A percentile compares a stretch with the other conserved stretches of the same genome.
These are phyloP conservation scores for Dipteronia sinensis DNA, from an alignment of 345 rosid genomes.

Conservation along the genomic window DNA sequence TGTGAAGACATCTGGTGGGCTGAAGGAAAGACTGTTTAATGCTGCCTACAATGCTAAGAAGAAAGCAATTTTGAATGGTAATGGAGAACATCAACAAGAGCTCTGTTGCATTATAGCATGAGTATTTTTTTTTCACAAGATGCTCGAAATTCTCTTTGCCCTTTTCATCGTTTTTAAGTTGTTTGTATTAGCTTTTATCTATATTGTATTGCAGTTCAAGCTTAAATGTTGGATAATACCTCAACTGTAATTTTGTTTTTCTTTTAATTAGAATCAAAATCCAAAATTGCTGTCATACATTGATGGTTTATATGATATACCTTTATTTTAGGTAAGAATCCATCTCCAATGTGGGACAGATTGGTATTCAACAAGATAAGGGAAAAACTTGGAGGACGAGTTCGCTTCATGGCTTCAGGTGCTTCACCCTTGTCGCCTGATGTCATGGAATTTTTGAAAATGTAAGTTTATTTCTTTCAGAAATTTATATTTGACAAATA, in stretches of 20 bases:
- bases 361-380: conserved; percentile 93
- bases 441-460: conserved; percentile 85
- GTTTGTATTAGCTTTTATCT: background rate
- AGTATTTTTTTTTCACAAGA: background rate
- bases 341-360: conserved; percentile 98
- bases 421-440: conserved; percentile 99
- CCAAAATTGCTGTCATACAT: background rate
- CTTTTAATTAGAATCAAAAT: background rate
- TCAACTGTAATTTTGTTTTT: background rate
- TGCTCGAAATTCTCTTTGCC: background rate
- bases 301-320: conserved; percentile 12
- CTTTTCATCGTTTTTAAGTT: background rate
- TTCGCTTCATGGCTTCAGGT: conserved; percentile 77
- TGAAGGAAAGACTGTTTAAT: conserved; percentile 85
- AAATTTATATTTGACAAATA: conserved; percentile 5
- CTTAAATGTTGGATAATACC: background rate
- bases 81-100: conserved; percentile 17
- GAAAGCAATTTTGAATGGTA: conserved; percentile 88
- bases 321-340: conserved; percentile 65
- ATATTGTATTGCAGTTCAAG: background rate
- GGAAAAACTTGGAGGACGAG: conserved; percentile 91
- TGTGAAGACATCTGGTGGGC: conserved; percentile 78
- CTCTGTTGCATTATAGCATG: conserved; percentile 11
- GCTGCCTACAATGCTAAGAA: conserved; percentile 96
- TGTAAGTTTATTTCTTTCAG: conserved; percentile 55